These are phyloP conservation scores for Dactylonectria macrodidyma DNA, from an alignment of 2,329 filamentous ascomycete species.

Conservation along the genomic window DNA sequence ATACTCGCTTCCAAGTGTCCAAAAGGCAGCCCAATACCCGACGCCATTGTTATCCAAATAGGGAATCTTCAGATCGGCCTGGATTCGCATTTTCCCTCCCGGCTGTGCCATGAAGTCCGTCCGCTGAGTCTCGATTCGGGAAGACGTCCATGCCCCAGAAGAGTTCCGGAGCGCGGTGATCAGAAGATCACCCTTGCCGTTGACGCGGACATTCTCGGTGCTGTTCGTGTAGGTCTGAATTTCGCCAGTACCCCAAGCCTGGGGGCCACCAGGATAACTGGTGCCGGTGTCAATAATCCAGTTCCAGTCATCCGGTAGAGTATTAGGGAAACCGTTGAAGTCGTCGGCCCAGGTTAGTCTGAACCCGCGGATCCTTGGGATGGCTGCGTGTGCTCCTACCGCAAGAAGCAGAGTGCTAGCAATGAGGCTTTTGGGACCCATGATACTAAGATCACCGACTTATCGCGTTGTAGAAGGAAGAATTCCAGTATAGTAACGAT, in stretches of 20 bases:
- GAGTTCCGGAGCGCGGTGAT: not conserved
- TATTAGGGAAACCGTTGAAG: not conserved
- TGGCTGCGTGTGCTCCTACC: not conserved
- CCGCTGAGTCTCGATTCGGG: not conserved
- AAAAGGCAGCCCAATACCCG: conserved; percentile 4
- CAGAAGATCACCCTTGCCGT: not conserved
- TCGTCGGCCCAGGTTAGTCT: not conserved
- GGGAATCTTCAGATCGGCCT: not conserved
- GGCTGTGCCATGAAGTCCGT: not conserved
- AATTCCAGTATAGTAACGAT: not conserved
- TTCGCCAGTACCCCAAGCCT: not conserved
- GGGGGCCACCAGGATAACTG: not conserved
- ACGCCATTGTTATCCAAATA: not conserved
- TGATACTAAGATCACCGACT: not conserved
- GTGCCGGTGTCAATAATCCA: conserved; percentile 8
- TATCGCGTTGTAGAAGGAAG: not conserved
- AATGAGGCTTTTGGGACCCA: not conserved
- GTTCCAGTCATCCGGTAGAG: not conserved
- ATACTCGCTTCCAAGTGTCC: not conserved
- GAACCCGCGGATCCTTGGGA: not conserved
- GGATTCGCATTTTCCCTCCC: not conserved
- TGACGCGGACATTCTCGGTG: not conserved
- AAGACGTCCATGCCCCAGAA: not conserved
- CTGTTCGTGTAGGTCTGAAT: not conserved
- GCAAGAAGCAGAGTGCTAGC: not conserved